Evolutionary conservation across 805 yeast species (phyloP), one percentile per base, ranked within the genome.

Genomic region (Candida piceae): DNA sequence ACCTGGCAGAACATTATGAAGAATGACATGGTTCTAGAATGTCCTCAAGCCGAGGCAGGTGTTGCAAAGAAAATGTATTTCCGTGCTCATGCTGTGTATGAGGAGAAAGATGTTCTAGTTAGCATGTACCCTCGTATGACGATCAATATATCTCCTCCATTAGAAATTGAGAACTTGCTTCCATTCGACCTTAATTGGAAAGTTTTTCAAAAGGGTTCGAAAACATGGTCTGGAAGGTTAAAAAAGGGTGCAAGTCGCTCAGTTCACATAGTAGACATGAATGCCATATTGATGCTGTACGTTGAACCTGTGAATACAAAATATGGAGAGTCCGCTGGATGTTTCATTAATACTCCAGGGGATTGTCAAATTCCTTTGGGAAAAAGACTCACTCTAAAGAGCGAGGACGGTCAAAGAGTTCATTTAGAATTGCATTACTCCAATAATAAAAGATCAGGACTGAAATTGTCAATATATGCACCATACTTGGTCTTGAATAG

Each of bases 401-500:
- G 74, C 36, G 71, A 67, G 4, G 80, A 77, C 50, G 93, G 88
- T 0, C 96, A 85, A 49, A 55, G 66, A 15, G 63, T 93, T 33
- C 70, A 72, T 36, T 63, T 93, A 27, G 68, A 70, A 15, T 64
- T 93, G 6, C 80, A 78, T 41, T 90, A 88, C 55, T 69, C 72
- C 31, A 66, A 65, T 16, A 62, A 67, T 16, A 69, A 66, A 10
- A 67, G 69, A 0, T 70, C 82, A 3, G 84, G 87, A 21, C 64
- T 79, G 44, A 73, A 76, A 44, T 72, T 87, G 2, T 72, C 74
- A 10, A 67, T 93, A n/a, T 87, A 77, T 53, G 67, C 96, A 0
- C 97, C 97, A 0, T 93, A 90, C 53, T 68, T 93, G 31, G 64
- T 93, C 13, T 65, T 89, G 44, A 94, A 93, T 58, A 69, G 84